Percentiles rank a stretch among this genome's conserved stretches.
phyloP scores from a whole-genome alignment of 352 stramenopile genomes.

The Globisporangium cystogenes region DNA sequence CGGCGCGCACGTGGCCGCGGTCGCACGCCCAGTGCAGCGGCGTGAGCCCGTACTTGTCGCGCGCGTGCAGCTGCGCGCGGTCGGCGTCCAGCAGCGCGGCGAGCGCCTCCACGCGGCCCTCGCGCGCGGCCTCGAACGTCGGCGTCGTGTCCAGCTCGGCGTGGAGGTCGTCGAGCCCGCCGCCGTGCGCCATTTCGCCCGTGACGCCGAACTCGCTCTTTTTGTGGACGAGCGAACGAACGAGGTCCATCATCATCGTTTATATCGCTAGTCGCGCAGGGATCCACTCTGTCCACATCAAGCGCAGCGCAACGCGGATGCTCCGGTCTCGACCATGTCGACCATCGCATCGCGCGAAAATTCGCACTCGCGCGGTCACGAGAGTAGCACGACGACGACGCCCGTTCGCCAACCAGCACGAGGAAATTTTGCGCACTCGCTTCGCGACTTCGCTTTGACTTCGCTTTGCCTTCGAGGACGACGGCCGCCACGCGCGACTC shows the following conservation, averaged over 20 bases:
- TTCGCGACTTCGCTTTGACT: no score
- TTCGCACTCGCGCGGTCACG: conserved; percentile 1
- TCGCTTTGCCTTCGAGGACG: no score
- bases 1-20: conserved; percentile 26
- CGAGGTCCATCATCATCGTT: neutral
- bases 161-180: conserved; percentile 63
- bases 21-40: conserved; percentile 71
- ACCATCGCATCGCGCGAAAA: neutral
- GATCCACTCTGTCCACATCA: neutral
- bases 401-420: no score
- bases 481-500: no score
- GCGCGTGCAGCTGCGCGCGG: conserved; percentile 17
- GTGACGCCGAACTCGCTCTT: neutral
- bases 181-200: conserved; percentile 18
- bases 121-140: conserved; percentile 51
- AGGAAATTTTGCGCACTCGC: no score
- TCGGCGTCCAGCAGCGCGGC: conserved; percentile 26
- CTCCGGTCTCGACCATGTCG: neutral
- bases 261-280: neutral
- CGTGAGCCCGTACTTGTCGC: conserved; percentile 72
- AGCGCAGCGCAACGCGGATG: neutral
- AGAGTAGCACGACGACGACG: neutral
- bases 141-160: conserved; percentile 52
- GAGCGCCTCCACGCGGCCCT: conserved; percentile 34
- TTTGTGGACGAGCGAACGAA: neutral